These are phyloP conservation scores for Trichoderma orchidacearum DNA, from an alignment of 495 filamentous ascomycete genomes.

Conservation along the genomic window DNA sequence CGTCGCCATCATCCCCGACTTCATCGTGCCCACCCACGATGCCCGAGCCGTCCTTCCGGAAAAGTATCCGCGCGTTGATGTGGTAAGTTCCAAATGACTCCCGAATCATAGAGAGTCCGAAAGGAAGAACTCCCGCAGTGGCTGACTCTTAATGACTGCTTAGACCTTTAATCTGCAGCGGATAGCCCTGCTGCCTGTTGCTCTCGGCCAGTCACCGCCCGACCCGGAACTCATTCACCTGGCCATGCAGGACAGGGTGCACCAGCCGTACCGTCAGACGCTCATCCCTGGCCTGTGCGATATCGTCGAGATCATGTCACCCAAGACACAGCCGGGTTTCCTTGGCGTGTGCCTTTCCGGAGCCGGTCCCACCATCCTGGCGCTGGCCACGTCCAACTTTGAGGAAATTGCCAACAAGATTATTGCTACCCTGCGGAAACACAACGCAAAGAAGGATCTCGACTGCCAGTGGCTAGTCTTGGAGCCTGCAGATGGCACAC, in stretches of 20 bases:
- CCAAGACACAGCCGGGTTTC: constrained; percentile 70
- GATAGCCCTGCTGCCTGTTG: constrained; percentile 73
- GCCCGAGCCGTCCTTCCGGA: constrained; percentile 72
- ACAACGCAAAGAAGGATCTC: constrained; percentile 43
- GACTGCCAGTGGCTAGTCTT: constrained; percentile 76
- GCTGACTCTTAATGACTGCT: not conserved
- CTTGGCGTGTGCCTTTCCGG: constrained; percentile 88
- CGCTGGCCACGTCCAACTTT: constrained; percentile 79
- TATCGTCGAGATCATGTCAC: constrained; percentile 75
- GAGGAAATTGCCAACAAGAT: constrained; percentile 68
- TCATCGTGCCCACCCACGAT: constrained; percentile 80
- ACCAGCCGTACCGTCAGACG: constrained; percentile 82
- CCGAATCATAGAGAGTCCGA: too few species aligned
- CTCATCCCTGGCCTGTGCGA: constrained; percentile 87
- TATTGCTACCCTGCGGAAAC: constrained; percentile 45
- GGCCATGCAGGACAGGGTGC: constrained; percentile 95
- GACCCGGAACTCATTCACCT: constrained; percentile 85
- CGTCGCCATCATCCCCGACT: constrained; percentile 86
- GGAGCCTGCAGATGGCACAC: constrained; percentile 76
- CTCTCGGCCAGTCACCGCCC: constrained; percentile 77
- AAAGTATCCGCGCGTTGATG: constrained; percentile 61
- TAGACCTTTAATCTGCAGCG: constrained; percentile 90
- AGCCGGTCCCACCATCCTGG: constrained; percentile 87
- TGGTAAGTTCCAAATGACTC: too few species aligned
- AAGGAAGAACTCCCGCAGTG: not conserved